Evolutionary conservation across 163 green algal species (phyloP).

Genomic region (Scenedesmus sp.): DNA sequence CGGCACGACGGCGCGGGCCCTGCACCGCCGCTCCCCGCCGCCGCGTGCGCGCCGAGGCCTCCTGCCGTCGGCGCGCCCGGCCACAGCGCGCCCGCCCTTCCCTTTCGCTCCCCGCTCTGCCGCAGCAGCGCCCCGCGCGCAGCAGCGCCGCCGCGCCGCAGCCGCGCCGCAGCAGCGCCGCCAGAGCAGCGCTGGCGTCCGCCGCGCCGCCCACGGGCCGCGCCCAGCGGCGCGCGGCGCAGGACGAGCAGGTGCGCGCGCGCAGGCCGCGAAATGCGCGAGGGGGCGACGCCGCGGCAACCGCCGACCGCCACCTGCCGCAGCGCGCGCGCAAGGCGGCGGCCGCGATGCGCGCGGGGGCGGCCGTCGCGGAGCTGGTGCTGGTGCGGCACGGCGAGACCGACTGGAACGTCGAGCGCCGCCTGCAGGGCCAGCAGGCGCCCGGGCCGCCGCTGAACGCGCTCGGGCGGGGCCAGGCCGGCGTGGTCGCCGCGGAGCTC

Average conservation of each 20-base stretch:
- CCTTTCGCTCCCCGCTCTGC: no score
- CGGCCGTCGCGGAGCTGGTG: constrained; percentile 10
- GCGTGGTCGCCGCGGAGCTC: constrained; percentile 27
- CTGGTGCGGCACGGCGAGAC: constrained; percentile 55
- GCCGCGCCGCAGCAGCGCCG: no score
- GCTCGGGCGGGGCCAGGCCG: constrained; percentile 35
- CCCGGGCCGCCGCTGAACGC: constrained; percentile 40
- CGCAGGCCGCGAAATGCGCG: no score
- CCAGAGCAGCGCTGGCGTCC: neutral
- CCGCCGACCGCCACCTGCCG: neutral
- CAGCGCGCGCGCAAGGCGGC: constrained; percentile 37
- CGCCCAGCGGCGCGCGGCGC: neutral
- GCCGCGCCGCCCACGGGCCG: neutral
- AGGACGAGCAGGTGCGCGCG: constrained; percentile 4
- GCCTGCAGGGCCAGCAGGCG: constrained; percentile 48
- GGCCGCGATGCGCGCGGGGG: neutral
- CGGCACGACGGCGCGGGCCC: no score
- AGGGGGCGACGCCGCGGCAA: no score
- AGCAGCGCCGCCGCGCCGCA: no score
- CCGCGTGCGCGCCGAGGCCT: no score
- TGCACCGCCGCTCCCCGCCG: no score
- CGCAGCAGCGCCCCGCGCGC: no score
- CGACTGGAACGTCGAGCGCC: constrained; percentile 47
- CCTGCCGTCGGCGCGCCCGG: no score
- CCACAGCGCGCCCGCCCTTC: no score